phyloP scores from a whole-genome alignment of 495 filamentous ascomycete species.

The Mytilinidion resinicola region DNA sequence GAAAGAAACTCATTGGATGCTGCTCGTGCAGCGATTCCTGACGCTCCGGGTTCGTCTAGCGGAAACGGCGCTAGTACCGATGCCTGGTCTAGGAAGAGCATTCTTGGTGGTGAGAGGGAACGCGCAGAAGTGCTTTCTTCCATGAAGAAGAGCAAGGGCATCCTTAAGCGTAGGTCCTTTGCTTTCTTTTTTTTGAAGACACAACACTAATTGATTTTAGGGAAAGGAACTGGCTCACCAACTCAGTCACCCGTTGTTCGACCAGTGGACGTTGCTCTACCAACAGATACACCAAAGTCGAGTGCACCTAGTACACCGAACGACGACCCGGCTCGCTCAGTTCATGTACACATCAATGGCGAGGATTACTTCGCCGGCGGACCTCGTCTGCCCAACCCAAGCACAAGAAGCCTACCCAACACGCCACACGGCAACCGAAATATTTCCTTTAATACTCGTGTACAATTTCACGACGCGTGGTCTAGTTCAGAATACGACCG shows the following conservation, averaged over 20 bases:
- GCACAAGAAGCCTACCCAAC: slow-evolving; percentile 66
- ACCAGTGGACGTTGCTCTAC: slow-evolving; percentile 53
- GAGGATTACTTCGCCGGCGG: slow-evolving; percentile 71
- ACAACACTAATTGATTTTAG: slow-evolving; percentile 35
- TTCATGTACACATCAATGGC: slow-evolving; percentile 33
- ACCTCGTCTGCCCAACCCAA: slow-evolving; percentile 55
- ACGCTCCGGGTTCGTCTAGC: slow-evolving; percentile 44
- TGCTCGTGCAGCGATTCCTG: slow-evolving; percentile 36
- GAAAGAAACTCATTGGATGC: slow-evolving; percentile 72
- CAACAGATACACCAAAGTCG: slow-evolving; percentile 71
- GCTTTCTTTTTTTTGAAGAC: neutral
- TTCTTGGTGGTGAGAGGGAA: slow-evolving; percentile 84
- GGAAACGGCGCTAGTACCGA: slow-evolving; percentile 46
- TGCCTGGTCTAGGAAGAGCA: slow-evolving; percentile 64
- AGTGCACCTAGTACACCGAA: slow-evolving; percentile 77
- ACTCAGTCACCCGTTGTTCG: slow-evolving; percentile 60
- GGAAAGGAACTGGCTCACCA: slow-evolving; percentile 54
- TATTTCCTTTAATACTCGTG: slow-evolving; percentile 87
- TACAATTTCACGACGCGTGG: slow-evolving; percentile 95
- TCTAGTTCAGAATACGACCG: slow-evolving; percentile 92
- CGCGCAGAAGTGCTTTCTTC: slow-evolving; percentile 84
- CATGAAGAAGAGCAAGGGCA: slow-evolving; percentile 79
- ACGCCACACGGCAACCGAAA: slow-evolving; percentile 72
- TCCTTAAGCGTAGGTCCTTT: slow-evolving; percentile 76
- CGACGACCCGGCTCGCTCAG: slow-evolving; percentile 50